Evolutionary conservation across 73 alveolate genomes (phyloP).

Genomic region (Paramecium sexaurelia): DNA sequence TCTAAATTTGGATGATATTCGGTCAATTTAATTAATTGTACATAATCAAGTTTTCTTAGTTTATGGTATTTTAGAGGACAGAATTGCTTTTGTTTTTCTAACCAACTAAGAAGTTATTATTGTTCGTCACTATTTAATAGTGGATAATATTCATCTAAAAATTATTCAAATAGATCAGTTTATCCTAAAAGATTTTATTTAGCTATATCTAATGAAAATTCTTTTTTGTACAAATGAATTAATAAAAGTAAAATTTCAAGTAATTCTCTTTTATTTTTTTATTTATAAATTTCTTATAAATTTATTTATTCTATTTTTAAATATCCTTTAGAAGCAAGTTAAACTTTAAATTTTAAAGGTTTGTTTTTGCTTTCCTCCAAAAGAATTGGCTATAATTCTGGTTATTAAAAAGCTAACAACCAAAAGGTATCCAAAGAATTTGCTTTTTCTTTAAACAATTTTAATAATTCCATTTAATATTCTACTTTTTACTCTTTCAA

Average conservation of each 20-base stretch:
- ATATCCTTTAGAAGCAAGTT: neutral
- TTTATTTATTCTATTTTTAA: neutral
- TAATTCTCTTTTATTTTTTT: neutral
- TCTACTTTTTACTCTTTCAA: neutral
- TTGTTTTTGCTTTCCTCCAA: neutral
- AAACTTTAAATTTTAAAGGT: neutral
- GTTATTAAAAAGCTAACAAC: neutral
- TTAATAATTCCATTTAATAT: neutral
- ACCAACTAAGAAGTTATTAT: neutral
- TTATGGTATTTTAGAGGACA: conserved; percentile 46
- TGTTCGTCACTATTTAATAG: neutral
- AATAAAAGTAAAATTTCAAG: neutral
- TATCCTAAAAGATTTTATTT: neutral
- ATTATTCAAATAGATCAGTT: neutral
- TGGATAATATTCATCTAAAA: conserved; percentile 26
- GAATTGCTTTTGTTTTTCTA: neutral
- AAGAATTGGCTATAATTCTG: neutral
- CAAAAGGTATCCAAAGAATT: neutral
- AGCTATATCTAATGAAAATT: neutral
- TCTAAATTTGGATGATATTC: conserved; percentile 17
- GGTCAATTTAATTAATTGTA: neutral
- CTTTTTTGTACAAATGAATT: neutral
- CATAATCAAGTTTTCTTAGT: neutral
- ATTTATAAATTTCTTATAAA: neutral
- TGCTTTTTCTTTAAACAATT: neutral